Conservation (phyloP, 148 eudicot genomes). For the Silene uniflora region DNA sequence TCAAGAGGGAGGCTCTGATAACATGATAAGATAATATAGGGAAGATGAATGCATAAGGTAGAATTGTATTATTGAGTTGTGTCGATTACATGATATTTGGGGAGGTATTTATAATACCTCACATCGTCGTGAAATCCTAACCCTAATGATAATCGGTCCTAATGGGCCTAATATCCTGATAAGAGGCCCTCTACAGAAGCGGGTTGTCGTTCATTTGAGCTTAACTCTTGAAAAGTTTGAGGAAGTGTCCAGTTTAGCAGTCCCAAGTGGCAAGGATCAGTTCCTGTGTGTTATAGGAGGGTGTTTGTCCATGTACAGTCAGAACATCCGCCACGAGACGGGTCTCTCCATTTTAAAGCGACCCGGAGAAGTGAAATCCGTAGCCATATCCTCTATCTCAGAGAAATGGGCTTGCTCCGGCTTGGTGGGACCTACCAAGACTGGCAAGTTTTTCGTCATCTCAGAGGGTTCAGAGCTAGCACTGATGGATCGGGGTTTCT, state of each 20-base stretch:
- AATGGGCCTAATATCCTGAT: no score
- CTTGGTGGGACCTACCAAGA: slow-evolving; percentile 26
- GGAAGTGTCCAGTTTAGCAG: slow-evolving; percentile 2
- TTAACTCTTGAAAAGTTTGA: slow-evolving; percentile 26
- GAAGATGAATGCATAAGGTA: no score
- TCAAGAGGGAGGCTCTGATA: no score
- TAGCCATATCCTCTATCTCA: neutral
- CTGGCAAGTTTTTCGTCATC: slow-evolving; percentile 16
- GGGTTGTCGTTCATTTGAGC: slow-evolving; percentile 19
- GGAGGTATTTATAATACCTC: no score
- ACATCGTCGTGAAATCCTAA: no score
- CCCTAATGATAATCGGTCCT: no score
- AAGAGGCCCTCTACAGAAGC: neutral
- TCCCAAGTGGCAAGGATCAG: slow-evolving; percentile 21
- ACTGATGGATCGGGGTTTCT: slow-evolving; percentile 15
- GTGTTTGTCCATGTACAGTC: slow-evolving; percentile 18
- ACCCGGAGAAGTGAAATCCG: no score
- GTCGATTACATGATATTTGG: no score
- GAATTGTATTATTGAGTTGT: no score
- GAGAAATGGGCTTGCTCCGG: slow-evolving; percentile 14
- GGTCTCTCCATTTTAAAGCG: slow-evolving; percentile 19
- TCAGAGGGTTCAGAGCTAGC: no score
- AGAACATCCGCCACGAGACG: slow-evolving; percentile 10
- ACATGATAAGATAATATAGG: no score
- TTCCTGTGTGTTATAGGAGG: slow-evolving; percentile 29